Evolutionary conservation across 352 stramenopile genomes (phyloP).

Genomic region (Phytophthora melonis): DNA sequence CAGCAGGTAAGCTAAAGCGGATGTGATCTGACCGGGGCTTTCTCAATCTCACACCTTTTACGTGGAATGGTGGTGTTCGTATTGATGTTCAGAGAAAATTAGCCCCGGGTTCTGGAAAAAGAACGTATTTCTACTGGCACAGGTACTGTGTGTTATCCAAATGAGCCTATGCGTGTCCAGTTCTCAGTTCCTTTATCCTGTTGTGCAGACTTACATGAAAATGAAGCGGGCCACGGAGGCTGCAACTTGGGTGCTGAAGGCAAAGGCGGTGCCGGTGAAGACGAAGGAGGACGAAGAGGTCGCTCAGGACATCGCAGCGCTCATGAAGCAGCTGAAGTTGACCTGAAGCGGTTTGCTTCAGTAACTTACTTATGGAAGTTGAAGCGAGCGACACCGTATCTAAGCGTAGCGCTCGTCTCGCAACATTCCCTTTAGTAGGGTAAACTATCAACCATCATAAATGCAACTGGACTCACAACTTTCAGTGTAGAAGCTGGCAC

Average conservation of each 20-base stretch:
- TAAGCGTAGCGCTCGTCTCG: too few relatives aligned
- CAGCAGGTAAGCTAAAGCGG: constrained; percentile 45
- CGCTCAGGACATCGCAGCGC: constrained; percentile 45
- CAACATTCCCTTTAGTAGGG: background rate
- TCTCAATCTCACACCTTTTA: background rate
- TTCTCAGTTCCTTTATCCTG: background rate
- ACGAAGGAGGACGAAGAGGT: constrained; percentile 72
- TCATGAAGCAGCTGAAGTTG: constrained; percentile 62
- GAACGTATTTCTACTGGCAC: constrained; percentile 70
- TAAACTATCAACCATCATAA: background rate
- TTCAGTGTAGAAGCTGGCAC: background rate
- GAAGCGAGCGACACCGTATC: too few relatives aligned
- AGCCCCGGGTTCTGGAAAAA: constrained; percentile 84
- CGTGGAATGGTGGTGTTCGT: background rate
- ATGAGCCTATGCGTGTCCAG: background rate
- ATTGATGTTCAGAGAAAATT: constrained; percentile 49
- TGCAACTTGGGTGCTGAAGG: constrained; percentile 58
- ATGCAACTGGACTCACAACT: background rate
- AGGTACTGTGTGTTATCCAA: constrained; percentile 34
- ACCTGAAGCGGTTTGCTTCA: constrained; percentile 1
- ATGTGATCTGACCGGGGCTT: background rate
- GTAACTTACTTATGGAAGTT: too few relatives aligned
- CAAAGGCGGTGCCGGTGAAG: constrained; percentile 57
- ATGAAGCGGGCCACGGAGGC: constrained; percentile 64
- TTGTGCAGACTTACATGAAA: constrained; percentile 65